Base-by-base conservation (phyloP, 805 yeast species). In the Suhomyces vadensis region DNA sequence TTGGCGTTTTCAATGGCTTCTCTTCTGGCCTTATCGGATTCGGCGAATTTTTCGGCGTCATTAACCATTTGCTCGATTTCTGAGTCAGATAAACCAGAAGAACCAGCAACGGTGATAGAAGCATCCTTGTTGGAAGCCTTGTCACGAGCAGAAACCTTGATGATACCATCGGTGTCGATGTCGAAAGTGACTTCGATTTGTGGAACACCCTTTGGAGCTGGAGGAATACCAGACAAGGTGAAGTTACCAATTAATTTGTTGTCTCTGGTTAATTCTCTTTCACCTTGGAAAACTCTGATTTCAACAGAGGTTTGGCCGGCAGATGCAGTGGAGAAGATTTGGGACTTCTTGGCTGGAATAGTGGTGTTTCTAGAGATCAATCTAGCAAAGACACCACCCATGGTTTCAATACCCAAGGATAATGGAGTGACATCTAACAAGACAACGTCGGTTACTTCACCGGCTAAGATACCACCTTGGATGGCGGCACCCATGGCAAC, bases 281-380 rank as follows among this genome's bases (percentile, higher is more conserved):
- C 97, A 79, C 97, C 97, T 79, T 90, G 97, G 96, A 88, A 91
- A 49, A 90, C 97, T 77, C 97, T 85, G 75, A 90, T 90, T 78
- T 60, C 65, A 37, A 60, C 65, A 35, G 64, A 60, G 53, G 65
- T 60, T 51, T 60, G 65, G 38, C 65, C 64, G 35, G 64, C 65
- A 43, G 61, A 54, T 33, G 65, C 65, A 35, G 65, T 60, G 36
- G 55, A 52, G 63, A 91, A 90, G 62, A 90, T 83, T 78, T 90
- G 97, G 39, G 96, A 87, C 77, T 90, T 90, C 82, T 89, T 88
- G 60, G 96, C 89, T 71, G 97, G 97, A 56, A 90, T 89, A 52
- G 97, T 90, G 58, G 97, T 90, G 83, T 90, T 87, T 75, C 95
- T 85, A 75, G 87, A 83, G 67, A 87, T 87, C 70, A 87, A 78